phyloP scores from a whole-genome alignment of 116 monocot species.

The Dioscorea cayenensis region DNA sequence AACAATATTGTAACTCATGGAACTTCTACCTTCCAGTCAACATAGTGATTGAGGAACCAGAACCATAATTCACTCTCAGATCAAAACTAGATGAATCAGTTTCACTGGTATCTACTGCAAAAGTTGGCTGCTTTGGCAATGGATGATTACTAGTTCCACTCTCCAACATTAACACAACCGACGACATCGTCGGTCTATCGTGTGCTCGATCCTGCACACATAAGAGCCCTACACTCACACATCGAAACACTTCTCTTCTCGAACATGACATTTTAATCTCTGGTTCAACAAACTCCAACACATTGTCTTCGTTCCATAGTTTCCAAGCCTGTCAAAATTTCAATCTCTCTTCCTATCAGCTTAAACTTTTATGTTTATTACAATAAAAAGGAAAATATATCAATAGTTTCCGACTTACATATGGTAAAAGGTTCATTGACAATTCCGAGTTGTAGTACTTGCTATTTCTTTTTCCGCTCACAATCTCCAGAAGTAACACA shows the following conservation, averaged over 20 bases:
- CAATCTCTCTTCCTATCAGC: too few species aligned
- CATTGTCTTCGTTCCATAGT: conserved; percentile 27
- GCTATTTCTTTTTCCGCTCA: conserved; percentile 25
- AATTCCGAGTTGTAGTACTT: conserved; percentile 4
- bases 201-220: conserved; percentile 22
- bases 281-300: conserved; percentile 20
- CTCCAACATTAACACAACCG: conserved; percentile 24
- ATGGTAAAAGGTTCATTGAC: conserved; percentile 18
- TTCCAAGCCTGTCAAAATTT: conserved; percentile 23
- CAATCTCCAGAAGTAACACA: conserved; percentile 28
- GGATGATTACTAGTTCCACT: conserved; percentile 15
- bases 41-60: not conserved
- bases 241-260: conserved; percentile 6
- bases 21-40: not conserved
- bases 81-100: not conserved
- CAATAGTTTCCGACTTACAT: conserved; percentile 11
- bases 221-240: conserved; percentile 22
- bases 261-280: not conserved
- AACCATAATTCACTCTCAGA: not conserved
- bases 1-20: too few species aligned
- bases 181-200: conserved; percentile 25
- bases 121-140: conserved; percentile 15
- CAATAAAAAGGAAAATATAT: not conserved
- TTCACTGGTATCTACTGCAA: not conserved
- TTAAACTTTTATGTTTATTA: not conserved